Evolutionary conservation across 2,329 filamentous ascomycete genomes (phyloP), one percentile per base, ranked within the genome.

Genomic region (Dactylellina sp.): DNA sequence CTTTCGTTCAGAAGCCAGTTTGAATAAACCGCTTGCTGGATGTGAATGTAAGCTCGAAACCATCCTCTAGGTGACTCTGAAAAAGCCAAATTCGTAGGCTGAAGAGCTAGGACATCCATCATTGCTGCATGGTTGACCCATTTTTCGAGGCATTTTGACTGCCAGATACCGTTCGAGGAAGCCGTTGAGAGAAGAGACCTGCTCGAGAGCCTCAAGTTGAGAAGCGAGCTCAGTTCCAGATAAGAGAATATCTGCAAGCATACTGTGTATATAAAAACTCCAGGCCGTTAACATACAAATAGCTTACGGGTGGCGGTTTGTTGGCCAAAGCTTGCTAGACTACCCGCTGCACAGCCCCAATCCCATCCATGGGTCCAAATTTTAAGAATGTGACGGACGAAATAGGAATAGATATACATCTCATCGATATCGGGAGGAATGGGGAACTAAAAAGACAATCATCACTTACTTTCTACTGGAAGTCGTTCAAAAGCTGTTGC

Each of bases 341-440:
- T 72, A 72, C 68, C 68, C 68, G 68, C 55, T 72, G 68, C 68
- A 72, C 68, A 72, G 68, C 68, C 68, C 60, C 68, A 72, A 72
- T 64, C 46, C 28, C 53, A 64, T 65, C 60, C 68, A 65, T 65
- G 68, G 66, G 53, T 72, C 68, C 56, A 72, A 61, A 72, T 49
- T 71, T 59, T 55, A 65, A 61, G 46, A 49, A 59, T 65, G 68
- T 53, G 68, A 65, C 68, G 49, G 44, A 71, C 66, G 35, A 72
- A 72, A 72, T 61, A 72, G 68, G 68, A 65, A 72, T 72, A 61
- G 68, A 72, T 70, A 62, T 65, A 57, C 62, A 24, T 22, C 40
- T 56, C 44, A 61, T 49, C 59, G 47, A 72, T 72, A 61, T 64
- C 53, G 59, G 53, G 55, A 50, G 46, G 32, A 70, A 50, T 47